phyloP scores from a whole-genome alignment of 2,329 filamentous ascomycete genomes.

The Fusarium sacchari region DNA sequence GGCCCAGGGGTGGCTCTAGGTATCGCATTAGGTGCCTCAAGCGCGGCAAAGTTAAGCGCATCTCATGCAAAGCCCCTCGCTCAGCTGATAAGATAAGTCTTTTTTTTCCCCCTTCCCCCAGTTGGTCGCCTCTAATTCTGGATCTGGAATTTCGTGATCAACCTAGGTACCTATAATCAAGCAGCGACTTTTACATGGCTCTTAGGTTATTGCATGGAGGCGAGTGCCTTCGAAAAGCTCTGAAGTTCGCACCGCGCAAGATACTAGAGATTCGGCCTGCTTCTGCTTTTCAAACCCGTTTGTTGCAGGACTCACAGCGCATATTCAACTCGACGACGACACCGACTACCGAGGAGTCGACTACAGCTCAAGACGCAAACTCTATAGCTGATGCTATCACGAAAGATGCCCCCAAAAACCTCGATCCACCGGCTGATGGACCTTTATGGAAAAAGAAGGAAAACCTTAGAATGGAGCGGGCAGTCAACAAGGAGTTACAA shows the following conservation, averaged over 20 bases:
- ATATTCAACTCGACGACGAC: constrained; percentile 24
- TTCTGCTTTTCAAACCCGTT: constrained; percentile 11
- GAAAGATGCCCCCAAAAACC: constrained; percentile 38
- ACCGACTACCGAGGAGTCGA: constrained; percentile 2
- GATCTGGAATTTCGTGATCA: not conserved
- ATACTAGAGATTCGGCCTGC: constrained; percentile 3
- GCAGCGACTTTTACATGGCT: constrained; percentile 34
- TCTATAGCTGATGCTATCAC: not conserved
- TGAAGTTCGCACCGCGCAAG: constrained; percentile 28
- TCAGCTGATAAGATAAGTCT: constrained; percentile 42
- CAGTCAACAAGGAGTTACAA: constrained; percentile 65
- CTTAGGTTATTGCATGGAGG: constrained; percentile 42
- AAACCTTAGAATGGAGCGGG: constrained; percentile 48
- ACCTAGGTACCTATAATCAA: not conserved
- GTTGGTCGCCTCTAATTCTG: not conserved
- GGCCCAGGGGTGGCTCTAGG: constrained; percentile 30
- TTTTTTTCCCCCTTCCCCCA: not conserved
- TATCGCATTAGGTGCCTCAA: not conserved
- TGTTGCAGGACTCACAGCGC: constrained; percentile 14
- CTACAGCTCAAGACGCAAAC: not conserved
- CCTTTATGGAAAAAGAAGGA: constrained; percentile 31
- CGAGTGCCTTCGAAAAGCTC: constrained; percentile 43
- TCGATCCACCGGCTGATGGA: constrained; percentile 29
- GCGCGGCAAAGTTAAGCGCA: constrained; percentile 26
- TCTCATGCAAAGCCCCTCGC: not conserved